A percentile compares a stretch with the other conserved stretches of the same genome.
These are phyloP conservation scores for Sporobolomyces phaffii DNA, from an alignment of 768 basidiomycete genomes.

Conservation along the genomic window DNA sequence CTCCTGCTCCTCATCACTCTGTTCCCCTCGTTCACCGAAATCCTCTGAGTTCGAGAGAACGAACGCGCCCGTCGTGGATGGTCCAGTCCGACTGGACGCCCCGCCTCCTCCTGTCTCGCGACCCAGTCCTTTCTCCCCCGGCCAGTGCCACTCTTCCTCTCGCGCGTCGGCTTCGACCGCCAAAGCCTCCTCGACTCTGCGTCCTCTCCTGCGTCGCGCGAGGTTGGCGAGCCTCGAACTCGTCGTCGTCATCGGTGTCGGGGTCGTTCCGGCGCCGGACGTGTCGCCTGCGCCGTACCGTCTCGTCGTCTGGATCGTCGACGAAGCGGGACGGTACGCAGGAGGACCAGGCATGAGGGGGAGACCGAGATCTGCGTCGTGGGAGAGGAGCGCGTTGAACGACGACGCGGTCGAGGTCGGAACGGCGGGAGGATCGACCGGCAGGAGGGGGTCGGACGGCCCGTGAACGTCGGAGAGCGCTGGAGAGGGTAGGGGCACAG, in stretches of 20 bases:
- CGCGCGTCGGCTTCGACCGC: not conserved
- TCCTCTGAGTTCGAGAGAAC: not conserved
- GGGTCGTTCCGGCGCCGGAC: too few species aligned
- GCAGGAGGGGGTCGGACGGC: not conserved
- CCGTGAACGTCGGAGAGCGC: conserved; percentile 1
- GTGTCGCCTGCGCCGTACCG: conserved; percentile 11
- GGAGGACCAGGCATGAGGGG: conserved; percentile 32
- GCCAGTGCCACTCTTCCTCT: conserved; percentile 32
- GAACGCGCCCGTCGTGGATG: not conserved
- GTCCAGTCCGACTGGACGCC: not conserved
- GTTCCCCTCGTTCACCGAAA: not conserved
- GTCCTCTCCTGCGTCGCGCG: not conserved
- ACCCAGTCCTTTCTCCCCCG: conserved; percentile 17
- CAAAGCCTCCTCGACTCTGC: not conserved
- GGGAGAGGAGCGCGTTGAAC: conserved; percentile 9
- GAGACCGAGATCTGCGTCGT: conserved; percentile 1
- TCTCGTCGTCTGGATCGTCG: conserved; percentile 19
- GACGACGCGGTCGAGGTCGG: not conserved
- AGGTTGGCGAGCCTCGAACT: not conserved
- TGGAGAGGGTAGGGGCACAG: not conserved
- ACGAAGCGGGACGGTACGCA: conserved; percentile 21
- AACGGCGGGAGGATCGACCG: not conserved
- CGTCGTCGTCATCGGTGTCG: too few species aligned
- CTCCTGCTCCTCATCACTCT: not conserved
- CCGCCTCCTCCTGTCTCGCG: not conserved